phyloP scores from a whole-genome alignment of 176 grass and related monocot genomes.

The Poa annua region DNA sequence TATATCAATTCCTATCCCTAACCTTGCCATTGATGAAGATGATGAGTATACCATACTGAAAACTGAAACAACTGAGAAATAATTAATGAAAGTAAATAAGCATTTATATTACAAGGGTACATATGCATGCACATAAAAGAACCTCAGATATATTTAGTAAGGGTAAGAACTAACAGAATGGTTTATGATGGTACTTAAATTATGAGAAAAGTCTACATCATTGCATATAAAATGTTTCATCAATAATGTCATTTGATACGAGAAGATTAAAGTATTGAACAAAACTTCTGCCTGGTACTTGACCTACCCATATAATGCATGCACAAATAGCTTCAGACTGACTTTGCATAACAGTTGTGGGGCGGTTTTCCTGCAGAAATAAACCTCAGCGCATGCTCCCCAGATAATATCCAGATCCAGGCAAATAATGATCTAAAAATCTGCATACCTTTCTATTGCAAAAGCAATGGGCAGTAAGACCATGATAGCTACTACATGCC shows the following conservation, averaged over 20 bases:
- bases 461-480: slow-evolving; percentile 41
- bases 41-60: background rate
- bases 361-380: slow-evolving; percentile 35
- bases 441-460: slow-evolving; percentile 42
- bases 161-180: background rate
- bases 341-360: slow-evolving; percentile 32
- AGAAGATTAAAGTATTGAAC: background rate
- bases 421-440: slow-evolving; percentile 16
- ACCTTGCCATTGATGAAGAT: background rate
- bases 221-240: background rate
- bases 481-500: slow-evolving; percentile 32
- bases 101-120: background rate
- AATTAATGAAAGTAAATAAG: background rate
- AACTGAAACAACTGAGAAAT: background rate
- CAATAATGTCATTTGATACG: background rate
- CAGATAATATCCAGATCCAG: background rate
- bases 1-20: too few relatives aligned
- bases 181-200: background rate
- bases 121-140: slow-evolving; percentile 7
- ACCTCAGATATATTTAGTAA: background rate
- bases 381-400: slow-evolving; percentile 18
- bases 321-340: slow-evolving; percentile 42
- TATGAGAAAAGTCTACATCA: background rate
- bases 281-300: background rate
- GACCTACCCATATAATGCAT: slow-evolving; percentile 43